Evolutionary conservation across 2,329 filamentous ascomycete genomes (phyloP), one percentile per base, ranked within the genome.

Genomic region (Eutypella sp.): DNA sequence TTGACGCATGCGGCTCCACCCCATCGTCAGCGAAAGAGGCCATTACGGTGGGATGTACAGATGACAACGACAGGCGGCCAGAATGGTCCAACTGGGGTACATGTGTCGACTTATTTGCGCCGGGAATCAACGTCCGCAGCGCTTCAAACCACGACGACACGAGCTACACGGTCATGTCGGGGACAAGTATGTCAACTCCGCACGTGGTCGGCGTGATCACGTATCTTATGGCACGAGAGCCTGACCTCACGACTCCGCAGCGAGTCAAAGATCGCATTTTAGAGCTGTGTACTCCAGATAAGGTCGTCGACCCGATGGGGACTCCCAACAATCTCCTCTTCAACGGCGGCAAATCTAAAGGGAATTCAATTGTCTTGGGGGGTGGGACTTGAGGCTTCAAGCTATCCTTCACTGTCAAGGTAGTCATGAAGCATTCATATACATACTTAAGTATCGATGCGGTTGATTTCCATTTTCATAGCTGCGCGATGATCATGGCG

Each of bases 101-200:
- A 11, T 58, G 55, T 39, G 51, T 62, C 13, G 51, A 56, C 20
- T 27, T 62, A 9, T 60, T 60, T 20, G 59, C 53, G 2, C 59
- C 59, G 2, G 59, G 59, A n/a, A 47, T 45, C 22, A 45, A 55
- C 34, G 56, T 62, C 31, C 41, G 40, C 22, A 60, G 56, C 29
- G 50, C 58, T 5, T 58, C 51, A 47, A 46, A 52, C 4, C 44
- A 50, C 3, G 39, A 47, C 24, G 52, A 59, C 36, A 18, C 47
- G 4, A 40, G 42, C 4, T 57, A 59, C 19, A 36, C 40, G 7
- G 46, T 41, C 5, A 25, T 56, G 25, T 55, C 51, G 34, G 59
- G 59, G 16, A 62, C 59, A 2, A 61, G 59, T 36, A 59, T 60
- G 56, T 54, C 59, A 16, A 44, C 50, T 13, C 59, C 59, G 18